Evolutionary conservation across 2,329 filamentous ascomycete genomes (phyloP).

Genomic region (Phialophora tarda): DNA sequence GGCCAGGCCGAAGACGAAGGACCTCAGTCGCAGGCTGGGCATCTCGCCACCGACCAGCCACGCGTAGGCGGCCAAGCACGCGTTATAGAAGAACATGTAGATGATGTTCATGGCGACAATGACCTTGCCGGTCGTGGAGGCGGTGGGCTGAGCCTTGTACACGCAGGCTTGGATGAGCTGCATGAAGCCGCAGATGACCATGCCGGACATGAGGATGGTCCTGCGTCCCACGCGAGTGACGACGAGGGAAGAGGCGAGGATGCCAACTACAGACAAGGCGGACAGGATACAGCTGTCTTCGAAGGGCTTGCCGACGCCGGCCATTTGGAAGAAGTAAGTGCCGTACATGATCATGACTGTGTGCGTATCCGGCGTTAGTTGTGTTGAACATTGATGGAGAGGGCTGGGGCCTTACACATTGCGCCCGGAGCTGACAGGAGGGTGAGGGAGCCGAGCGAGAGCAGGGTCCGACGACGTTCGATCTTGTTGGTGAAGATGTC

Average conservation of each 20-base stretch:
- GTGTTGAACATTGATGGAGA: too few relatives aligned
- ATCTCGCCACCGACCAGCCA: conserved; percentile 64
- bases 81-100: conserved; percentile 47
- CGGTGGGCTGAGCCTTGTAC: conserved; percentile 38
- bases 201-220: conserved; percentile 51
- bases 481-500: conserved; percentile 59
- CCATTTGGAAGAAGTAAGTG: conserved; percentile 48
- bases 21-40: conserved; percentile 61
- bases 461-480: conserved; percentile 56
- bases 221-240: conserved; percentile 57
- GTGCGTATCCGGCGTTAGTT: not conserved
- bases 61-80: conserved; percentile 57
- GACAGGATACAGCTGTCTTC: conserved; percentile 58
- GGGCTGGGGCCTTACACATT: conserved; percentile 4
- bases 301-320: conserved; percentile 55
- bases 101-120: conserved; percentile 46
- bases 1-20: conserved; percentile 62
- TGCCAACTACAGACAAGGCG: conserved; percentile 56
- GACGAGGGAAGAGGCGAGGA: conserved; percentile 56
- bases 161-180: conserved; percentile 25
- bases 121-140: conserved; percentile 48
- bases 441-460: conserved; percentile 56
- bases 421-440: conserved; percentile 11
- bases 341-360: conserved; percentile 20
- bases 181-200: conserved; percentile 38